Evolutionary conservation across 1,284 basidiomycete genomes (phyloP).

Genomic region (Ceratobasidium sp.): DNA sequence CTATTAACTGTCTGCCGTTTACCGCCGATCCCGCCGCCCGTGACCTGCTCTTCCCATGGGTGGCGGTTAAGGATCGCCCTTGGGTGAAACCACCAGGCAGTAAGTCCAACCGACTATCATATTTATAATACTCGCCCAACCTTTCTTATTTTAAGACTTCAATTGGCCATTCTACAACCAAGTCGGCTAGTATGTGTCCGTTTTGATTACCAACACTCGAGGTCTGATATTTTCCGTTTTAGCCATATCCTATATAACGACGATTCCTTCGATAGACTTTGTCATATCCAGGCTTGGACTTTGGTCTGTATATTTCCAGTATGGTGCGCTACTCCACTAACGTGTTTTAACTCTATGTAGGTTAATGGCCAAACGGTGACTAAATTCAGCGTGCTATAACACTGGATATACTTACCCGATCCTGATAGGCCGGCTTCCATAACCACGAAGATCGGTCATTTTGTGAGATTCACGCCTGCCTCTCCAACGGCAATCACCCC

Average conservation of each 20-base stretch:
- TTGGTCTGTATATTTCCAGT: neutral
- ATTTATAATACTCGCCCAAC: neutral
- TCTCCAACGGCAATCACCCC: constrained; percentile 23
- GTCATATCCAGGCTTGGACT: constrained; percentile 29
- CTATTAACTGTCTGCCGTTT: constrained; percentile 1
- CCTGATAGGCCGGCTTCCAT: constrained; percentile 46
- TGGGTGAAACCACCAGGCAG: neutral
- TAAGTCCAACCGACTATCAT: neutral
- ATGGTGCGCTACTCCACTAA: neutral
- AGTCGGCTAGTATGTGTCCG: constrained; percentile 18
- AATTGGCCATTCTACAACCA: constrained; percentile 26
- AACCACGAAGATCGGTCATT: constrained; percentile 30
- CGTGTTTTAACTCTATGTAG: neutral
- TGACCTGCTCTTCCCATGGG: constrained; percentile 19
- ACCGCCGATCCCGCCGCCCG: neutral
- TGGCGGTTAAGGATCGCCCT: neutral
- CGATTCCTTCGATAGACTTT: constrained; percentile 12
- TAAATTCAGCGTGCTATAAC: neutral
- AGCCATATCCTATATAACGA: constrained; percentile 22
- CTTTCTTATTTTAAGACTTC: neutral
- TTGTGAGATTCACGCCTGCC: constrained; percentile 38
- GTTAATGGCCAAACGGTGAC: constrained; percentile 1
- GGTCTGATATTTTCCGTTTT: neutral
- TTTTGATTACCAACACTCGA: neutral
- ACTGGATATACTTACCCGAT: neutral